phyloP scores from a whole-genome alignment of 257 asterid species.

The Capsicum chinense region DNA sequence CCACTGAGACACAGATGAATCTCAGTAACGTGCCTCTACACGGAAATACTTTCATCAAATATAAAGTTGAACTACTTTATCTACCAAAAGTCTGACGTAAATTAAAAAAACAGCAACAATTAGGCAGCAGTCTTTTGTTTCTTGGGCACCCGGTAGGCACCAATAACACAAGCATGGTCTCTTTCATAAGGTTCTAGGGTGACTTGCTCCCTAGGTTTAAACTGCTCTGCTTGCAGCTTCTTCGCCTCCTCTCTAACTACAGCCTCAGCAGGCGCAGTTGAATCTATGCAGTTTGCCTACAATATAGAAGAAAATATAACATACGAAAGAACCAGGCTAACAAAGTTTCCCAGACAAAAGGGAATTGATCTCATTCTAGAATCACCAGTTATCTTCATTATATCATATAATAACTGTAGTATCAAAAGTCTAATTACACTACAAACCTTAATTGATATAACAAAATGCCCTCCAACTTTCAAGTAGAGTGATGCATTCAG shows the following conservation, averaged over 20 bases:
- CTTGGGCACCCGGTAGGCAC: constrained; percentile 74
- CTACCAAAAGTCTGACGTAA: neutral
- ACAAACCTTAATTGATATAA: constrained; percentile 90
- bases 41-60: neutral
- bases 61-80: neutral
- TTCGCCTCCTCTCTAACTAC: constrained; percentile 90
- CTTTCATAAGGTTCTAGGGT: constrained; percentile 90
- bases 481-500: constrained; percentile 83
- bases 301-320: neutral
- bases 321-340: no score
- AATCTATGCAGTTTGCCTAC: constrained; percentile 93
- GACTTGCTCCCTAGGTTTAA: constrained; percentile 84
- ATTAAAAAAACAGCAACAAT: neutral
- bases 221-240: constrained; percentile 71
- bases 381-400: no score
- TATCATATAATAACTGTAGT: no score
- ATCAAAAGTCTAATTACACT: neutral
- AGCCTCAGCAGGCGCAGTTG: constrained; percentile 84
- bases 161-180: constrained; percentile 92
- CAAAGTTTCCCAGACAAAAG: no score
- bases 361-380: no score
- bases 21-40: neutral
- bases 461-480: constrained; percentile 88
- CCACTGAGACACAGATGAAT: neutral
- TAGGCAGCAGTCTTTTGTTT: constrained; percentile 57